Evolutionary conservation across 176 grass and related monocot species (phyloP).

Genomic region (Carex myosuroides): DNA sequence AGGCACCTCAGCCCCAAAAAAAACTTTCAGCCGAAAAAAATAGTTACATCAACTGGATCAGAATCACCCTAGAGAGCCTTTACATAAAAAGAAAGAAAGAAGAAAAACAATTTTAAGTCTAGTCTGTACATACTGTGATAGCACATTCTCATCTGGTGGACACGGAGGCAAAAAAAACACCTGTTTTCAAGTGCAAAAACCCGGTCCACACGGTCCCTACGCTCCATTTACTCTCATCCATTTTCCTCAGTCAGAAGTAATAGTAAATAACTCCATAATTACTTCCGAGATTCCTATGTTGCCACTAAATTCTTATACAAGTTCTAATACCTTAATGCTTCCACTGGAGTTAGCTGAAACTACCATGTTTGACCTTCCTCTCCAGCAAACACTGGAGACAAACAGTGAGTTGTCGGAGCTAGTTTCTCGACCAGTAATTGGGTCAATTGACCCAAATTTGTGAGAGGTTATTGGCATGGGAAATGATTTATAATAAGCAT

Average conservation of each 20-base stretch:
- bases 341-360: constrained; percentile 83
- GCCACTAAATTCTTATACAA: constrained; percentile 42
- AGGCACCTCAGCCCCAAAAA: background rate
- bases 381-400: constrained; percentile 91
- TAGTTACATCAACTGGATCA: constrained; percentile 20
- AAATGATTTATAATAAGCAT: constrained; percentile 90
- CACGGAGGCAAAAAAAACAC: background rate
- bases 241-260: background rate
- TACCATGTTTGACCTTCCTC: constrained; percentile 90
- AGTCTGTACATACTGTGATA: background rate
- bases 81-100: background rate
- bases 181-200: constrained; percentile 13
- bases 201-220: background rate
- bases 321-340: constrained; percentile 93
- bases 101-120: background rate
- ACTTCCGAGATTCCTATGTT: constrained; percentile 8
- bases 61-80: constrained; percentile 3
- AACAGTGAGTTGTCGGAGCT: constrained; percentile 71
- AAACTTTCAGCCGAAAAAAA: background rate
- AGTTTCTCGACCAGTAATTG: constrained; percentile 80
- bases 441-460: constrained; percentile 83
- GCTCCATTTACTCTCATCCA: constrained; percentile 1
- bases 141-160: background rate
- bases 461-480: constrained; percentile 95
- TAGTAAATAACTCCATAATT: background rate